These are phyloP conservation scores for Aspergillus ochraceus DNA, from an alignment of 2,329 filamentous ascomycete species.

Conservation along the genomic window DNA sequence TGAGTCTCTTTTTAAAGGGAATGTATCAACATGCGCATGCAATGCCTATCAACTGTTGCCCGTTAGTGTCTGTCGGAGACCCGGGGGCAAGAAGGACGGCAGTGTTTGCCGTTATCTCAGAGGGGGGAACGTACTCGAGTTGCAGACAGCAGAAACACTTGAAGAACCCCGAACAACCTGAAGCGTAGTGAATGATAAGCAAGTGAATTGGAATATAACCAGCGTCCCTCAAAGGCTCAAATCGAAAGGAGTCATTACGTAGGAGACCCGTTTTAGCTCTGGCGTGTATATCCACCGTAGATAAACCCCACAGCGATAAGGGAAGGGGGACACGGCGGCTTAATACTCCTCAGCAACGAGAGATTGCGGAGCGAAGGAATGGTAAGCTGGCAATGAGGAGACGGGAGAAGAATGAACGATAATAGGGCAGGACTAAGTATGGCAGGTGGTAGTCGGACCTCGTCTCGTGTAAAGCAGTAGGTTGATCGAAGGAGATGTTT, in stretches of 20 bases:
- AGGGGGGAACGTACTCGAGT: background rate
- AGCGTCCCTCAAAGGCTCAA: background rate
- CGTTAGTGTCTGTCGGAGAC: background rate
- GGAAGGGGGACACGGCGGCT: background rate
- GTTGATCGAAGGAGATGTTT: background rate
- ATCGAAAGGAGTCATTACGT: background rate
- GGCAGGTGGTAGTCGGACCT: conserved; percentile 1
- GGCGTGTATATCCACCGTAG: background rate
- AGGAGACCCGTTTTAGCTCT: background rate
- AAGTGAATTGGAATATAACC: background rate
- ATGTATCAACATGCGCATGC: conserved; percentile 8
- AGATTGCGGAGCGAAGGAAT: background rate
- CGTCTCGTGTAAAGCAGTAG: background rate
- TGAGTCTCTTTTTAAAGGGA: background rate
- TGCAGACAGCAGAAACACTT: background rate
- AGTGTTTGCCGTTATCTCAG: background rate
- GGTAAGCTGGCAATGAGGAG: conserved; percentile 2
- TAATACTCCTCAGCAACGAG: background rate
- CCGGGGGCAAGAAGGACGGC: background rate
- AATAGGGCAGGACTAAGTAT: conserved; percentile 7
- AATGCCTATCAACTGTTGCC: background rate
- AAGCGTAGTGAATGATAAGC: background rate
- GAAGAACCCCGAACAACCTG: conserved; percentile 1
- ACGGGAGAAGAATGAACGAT: conserved; percentile 8
- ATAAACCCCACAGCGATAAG: background rate